These are phyloP conservation scores for Amniculicola lignicola DNA, from an alignment of 495 filamentous ascomycete species.

Conservation along the genomic window DNA sequence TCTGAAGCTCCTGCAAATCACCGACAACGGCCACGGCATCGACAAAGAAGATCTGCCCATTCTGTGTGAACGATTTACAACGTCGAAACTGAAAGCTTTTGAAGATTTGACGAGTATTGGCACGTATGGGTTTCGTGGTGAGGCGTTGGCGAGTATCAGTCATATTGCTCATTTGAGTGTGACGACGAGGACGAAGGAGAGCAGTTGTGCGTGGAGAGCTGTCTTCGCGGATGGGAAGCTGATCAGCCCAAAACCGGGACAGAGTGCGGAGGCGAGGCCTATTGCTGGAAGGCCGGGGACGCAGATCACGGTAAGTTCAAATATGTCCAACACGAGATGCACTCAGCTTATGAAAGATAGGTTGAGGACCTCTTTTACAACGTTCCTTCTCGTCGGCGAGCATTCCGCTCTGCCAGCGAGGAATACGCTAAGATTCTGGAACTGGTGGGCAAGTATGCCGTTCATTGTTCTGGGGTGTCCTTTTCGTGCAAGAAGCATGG, in stretches of 20 bases:
- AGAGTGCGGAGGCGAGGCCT: conserved; percentile 81
- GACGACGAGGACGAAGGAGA: conserved; percentile 88
- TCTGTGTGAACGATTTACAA: conserved; percentile 94
- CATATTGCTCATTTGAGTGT: conserved; percentile 96
- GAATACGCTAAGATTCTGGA: conserved; percentile 98
- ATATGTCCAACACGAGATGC: too few relatives aligned
- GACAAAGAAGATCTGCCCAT: conserved; percentile 85
- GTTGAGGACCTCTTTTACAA: conserved; percentile 98
- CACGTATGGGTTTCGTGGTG: conserved; percentile 96
- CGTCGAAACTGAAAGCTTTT: conserved; percentile 91
- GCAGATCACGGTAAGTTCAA: conserved; percentile 72
- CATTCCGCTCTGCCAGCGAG: conserved; percentile 88
- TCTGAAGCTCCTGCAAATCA: conserved; percentile 95
- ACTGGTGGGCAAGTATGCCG: conserved; percentile 86
- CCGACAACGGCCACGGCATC: conserved; percentile 96
- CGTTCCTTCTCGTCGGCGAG: conserved; percentile 78
- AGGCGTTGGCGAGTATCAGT: conserved; percentile 96
- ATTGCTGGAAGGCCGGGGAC: conserved; percentile 90
- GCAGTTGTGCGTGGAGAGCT: conserved; percentile 84
- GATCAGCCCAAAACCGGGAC: conserved; percentile 84
- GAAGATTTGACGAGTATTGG: conserved; percentile 89
- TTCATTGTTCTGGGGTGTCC: conserved; percentile 87
- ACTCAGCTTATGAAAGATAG: conserved; percentile 39
- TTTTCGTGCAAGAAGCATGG: conserved; percentile 98
- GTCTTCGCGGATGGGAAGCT: conserved; percentile 83